These are phyloP conservation scores for Trichophyton verrucosum DNA, from an alignment of 2,329 filamentous ascomycete species.

Conservation along the genomic window DNA sequence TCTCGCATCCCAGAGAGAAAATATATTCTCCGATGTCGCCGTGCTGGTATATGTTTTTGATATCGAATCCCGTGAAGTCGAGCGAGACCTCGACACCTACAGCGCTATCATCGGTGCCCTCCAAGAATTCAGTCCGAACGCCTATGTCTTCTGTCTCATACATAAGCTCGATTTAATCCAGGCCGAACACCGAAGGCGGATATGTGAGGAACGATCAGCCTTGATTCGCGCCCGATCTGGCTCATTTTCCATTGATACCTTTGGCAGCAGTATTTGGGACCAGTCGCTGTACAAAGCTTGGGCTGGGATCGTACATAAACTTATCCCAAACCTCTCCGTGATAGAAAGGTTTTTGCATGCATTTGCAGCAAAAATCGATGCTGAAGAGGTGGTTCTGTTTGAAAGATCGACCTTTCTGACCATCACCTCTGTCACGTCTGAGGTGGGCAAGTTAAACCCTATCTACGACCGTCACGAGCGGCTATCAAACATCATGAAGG, in stretches of 20 bases:
- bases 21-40: slow-evolving; percentile 93
- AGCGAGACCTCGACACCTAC: slow-evolving; percentile 86
- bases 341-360: slow-evolving; percentile 79
- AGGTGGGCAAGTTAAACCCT: slow-evolving; percentile 64
- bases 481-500: slow-evolving; percentile 95
- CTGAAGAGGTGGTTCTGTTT: slow-evolving; percentile 87
- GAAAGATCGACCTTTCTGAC: slow-evolving; percentile 93
- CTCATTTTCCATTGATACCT: slow-evolving; percentile 66
- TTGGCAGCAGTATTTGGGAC: slow-evolving; percentile 96
- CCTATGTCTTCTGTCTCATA: slow-evolving; percentile 85
- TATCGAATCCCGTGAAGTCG: slow-evolving; percentile 89
- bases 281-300: slow-evolving; percentile 96
- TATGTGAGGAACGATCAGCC: slow-evolving; percentile 73
- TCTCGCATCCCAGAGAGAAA: slow-evolving; percentile 83
- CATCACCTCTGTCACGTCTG: slow-evolving; percentile 79
- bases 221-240: slow-evolving; percentile 65
- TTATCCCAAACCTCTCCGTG: slow-evolving; percentile 82
- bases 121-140: slow-evolving; percentile 65
- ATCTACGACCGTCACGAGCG: slow-evolving; percentile 88
- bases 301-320: slow-evolving; percentile 94
- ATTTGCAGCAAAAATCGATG: slow-evolving; percentile 74
- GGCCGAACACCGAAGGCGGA: slow-evolving; percentile 59
- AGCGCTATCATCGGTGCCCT: slow-evolving; percentile 79
- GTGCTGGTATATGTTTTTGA: slow-evolving; percentile 99
- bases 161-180: slow-evolving; percentile 99